Evolutionary conservation across 306 rosid genomes (phyloP), one percentile per base, ranked within the genome.

Genomic region (Sicyos baderoa): DNA sequence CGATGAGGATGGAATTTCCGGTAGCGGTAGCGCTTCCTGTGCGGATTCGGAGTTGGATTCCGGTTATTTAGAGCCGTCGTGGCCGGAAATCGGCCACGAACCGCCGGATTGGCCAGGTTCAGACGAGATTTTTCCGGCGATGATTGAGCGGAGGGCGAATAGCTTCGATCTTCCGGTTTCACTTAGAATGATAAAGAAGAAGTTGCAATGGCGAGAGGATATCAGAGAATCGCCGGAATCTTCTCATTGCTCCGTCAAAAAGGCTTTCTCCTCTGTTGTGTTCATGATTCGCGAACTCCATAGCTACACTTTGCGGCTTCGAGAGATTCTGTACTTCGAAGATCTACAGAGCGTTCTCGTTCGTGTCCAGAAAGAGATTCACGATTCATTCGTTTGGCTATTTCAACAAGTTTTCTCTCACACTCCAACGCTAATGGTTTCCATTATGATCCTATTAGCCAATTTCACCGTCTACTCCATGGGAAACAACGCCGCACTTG

Each of bases 381-480:
- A 90, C 54, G 95, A 96, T 9, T 94, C 99, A 0, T 94, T 94
- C 21, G 99, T 94, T 1, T 94, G 99, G 99, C 69, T 94, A 0
- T 94, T 94, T 37, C 97, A 90, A 48, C 99, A 88, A 68, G 90
- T 94, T 7, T 90, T 94, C 67, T 94, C 99, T n/a, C 96, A 81
- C 16, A 94, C 99, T 0, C 99, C 99, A 1, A 90, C 95, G 0
- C 78, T 94, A 6, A 94, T 94, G 99, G 84, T 94, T 17, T 90
- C 88, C 60, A 84, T 94, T 3, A 94, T 94, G 99, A 88, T 94
- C 8, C 80, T 94, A 3, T 69, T 94, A 0, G 99, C 99, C 0
- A 94, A 94, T 68, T 94, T 94, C 76, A 88, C 96, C 0, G 99
- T 90, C 8, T 67, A 81, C 42, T 94, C 99, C 2, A 76, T 94